Evolutionary conservation across 2,329 filamentous ascomycete species (phyloP).

Genomic region (Myriangium duriaei): DNA sequence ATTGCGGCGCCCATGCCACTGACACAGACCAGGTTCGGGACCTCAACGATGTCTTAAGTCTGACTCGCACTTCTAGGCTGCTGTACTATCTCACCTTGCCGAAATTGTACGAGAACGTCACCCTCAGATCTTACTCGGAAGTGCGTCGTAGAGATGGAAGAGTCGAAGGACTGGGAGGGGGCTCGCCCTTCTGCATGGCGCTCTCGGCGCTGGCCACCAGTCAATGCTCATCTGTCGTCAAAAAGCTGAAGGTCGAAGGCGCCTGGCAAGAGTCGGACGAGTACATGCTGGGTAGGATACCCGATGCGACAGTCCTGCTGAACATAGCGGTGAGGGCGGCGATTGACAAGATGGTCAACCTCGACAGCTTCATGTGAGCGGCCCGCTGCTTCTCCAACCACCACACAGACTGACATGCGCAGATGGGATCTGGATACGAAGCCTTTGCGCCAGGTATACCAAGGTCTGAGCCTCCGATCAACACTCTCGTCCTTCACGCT

Average conservation of each 20-base stretch:
- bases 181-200: constrained; percentile 51
- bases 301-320: constrained; percentile 52
- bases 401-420: constrained; percentile 4
- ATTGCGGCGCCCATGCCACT: constrained; percentile 2
- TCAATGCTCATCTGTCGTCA: constrained; percentile 40
- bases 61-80: constrained; percentile 48
- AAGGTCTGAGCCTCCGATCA: constrained; percentile 39
- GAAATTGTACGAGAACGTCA: constrained; percentile 45
- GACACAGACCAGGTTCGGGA: constrained; percentile 38
- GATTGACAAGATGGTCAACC: constrained; percentile 44
- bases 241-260: constrained; percentile 40
- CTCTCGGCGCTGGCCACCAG: constrained; percentile 49
- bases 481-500: constrained; percentile 42
- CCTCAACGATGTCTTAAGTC: constrained; percentile 43
- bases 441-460: constrained; percentile 45
- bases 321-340: constrained; percentile 48
- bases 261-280: constrained; percentile 48
- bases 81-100: constrained; percentile 54
- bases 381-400: background rate
- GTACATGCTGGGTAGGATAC: constrained; percentile 45
- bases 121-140: constrained; percentile 44
- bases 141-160: constrained; percentile 46
- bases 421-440: constrained; percentile 51
- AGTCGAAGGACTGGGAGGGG: constrained; percentile 49
- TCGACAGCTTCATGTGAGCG: constrained; percentile 40